These are phyloP conservation scores for Trichosporon ovoides DNA, from an alignment of 1,284 basidiomycete genomes.

Conservation along the genomic window DNA sequence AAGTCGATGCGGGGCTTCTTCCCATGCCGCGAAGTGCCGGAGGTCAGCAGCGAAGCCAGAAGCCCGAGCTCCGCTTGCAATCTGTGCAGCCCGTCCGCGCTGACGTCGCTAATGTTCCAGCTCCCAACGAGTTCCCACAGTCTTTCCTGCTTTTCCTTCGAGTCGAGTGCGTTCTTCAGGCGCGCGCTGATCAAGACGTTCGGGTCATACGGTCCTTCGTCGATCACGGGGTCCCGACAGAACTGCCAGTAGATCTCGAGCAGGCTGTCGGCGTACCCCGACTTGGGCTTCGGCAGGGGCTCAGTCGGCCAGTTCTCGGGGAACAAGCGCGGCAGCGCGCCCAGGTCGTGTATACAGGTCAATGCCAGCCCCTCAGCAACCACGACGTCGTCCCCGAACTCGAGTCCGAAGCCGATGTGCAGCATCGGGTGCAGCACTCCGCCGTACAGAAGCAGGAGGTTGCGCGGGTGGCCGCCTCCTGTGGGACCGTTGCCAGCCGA, in stretches of 20 bases:
- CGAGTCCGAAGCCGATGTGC: constrained; percentile 61
- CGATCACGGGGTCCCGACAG: constrained; percentile 32
- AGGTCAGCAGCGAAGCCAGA: constrained; percentile 55
- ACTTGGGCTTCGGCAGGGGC: constrained; percentile 4
- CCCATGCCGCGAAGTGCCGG: constrained; percentile 55
- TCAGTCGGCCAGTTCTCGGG: constrained; percentile 25
- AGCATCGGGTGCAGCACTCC: constrained; percentile 59
- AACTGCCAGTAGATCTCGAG: constrained; percentile 35
- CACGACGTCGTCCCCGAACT: constrained; percentile 57
- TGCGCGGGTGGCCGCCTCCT: constrained; percentile 52
- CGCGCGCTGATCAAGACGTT: constrained; percentile 52
- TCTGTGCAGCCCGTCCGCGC: constrained; percentile 45
- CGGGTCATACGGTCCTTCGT: constrained; percentile 57
- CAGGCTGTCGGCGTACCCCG: constrained; percentile 9
- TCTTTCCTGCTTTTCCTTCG: constrained; percentile 51
- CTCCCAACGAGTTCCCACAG: constrained; percentile 54
- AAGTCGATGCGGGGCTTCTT: constrained; percentile 60
- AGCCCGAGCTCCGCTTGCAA: constrained; percentile 58
- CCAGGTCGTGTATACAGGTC: constrained; percentile 95
- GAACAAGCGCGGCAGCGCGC: constrained; percentile 73
- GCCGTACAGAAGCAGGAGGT: constrained; percentile 57
- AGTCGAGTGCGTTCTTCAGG: constrained; percentile 44
- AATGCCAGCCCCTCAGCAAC: constrained; percentile 61
- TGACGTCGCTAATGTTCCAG: constrained; percentile 52
- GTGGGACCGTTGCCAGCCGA: constrained; percentile 42